phyloP scores from a whole-genome alignment of 768 basidiomycete species.

The Auricularia cornea region DNA sequence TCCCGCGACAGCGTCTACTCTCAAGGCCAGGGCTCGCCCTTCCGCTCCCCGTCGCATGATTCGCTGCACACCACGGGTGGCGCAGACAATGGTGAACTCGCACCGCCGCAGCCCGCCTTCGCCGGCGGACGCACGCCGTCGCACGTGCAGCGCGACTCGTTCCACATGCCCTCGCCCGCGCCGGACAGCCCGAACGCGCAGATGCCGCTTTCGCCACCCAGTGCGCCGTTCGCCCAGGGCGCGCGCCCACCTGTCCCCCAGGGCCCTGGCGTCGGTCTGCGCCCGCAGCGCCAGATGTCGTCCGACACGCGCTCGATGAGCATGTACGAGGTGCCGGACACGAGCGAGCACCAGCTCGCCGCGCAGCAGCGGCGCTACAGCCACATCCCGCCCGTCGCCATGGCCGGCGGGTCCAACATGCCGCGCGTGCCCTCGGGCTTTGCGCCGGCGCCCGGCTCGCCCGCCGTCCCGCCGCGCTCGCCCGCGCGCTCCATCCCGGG shows the following conservation, averaged over 20 bases:
- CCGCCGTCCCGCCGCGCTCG: neutral
- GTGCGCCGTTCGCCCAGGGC: too few relatives aligned
- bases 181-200: neutral
- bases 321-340: neutral
- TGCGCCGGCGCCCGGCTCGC: too few relatives aligned
- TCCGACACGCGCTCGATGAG: neutral
- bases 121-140: neutral
- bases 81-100: neutral
- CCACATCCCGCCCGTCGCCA: neutral
- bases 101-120: neutral
- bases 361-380: slow-evolving; percentile 1
- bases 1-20: neutral
- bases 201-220: neutral
- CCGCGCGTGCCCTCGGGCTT: too few relatives aligned
- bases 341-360: neutral
- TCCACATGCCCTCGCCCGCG: neutral
- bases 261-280: neutral
- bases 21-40: neutral
- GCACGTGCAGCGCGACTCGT: neutral
- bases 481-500: neutral
- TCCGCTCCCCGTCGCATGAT: neutral
- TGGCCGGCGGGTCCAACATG: neutral
- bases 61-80: neutral
- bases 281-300: neutral
- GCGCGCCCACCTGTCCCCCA: neutral